Evolutionary conservation across 108 stramenopile species (phyloP), one percentile per base, ranked within the genome.

Genomic region (Schizochytrium sp.): DNA sequence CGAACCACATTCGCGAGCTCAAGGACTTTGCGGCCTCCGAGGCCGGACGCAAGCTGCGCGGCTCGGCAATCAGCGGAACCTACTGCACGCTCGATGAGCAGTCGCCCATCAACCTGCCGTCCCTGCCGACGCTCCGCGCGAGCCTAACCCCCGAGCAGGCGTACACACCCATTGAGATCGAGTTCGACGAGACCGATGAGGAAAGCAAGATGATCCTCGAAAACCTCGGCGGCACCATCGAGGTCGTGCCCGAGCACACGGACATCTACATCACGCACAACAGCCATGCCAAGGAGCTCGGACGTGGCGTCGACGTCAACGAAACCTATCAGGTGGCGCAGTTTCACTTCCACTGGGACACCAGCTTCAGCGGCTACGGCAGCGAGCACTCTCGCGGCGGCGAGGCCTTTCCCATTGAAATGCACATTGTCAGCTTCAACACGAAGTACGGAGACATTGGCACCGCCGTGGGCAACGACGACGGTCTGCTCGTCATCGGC

Each of bases 281-380:
- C 76, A 83, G 76, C 51, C 76, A 45, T 5, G 76, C 76, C n/a
- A 53, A 83, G 18, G 6, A 8, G 19, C 23, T 53, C 23, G 76
- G 76, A 0, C 76, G 76, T 23, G n/a, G 48, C 51, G 8, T 45
- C 23, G 76, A 34, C 45, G 51, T 23, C 48, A 34, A 47, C 48
- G 28, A 53, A 16, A 53, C 48, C 10, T 83, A 83, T 45, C 48
- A 83, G 51, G 48, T 83, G 10, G 76, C 76, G 14, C 76, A 83
- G 76, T 83, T 83, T 34, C 76, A 83, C 51, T 83, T 83, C 76
- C 76, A 83, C 51, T 83, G 76, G 76, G 76, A 69, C 25, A 16
- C 76, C 6, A n/a, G 25, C 19, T 53, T 53, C n/a, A 53, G 14
- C 76, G 76, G 51, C 16, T 47, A 83, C 19, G 76, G 76, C 51